Evolutionary conservation across 345 rosid genomes (phyloP).

Genomic region (Eucalyptus polybractea): DNA sequence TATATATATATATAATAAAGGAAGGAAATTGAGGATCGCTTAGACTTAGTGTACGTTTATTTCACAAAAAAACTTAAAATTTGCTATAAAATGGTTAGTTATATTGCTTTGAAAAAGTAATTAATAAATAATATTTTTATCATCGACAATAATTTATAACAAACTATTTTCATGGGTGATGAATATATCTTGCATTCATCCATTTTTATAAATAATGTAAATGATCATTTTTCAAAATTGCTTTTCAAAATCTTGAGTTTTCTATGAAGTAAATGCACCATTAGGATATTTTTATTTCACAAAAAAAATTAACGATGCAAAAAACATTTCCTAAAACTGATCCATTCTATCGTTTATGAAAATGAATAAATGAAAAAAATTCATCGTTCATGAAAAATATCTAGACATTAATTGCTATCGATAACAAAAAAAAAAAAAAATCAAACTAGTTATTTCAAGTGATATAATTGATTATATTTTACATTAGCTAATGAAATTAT

Average conservation of each 20-base stretch:
- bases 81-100: not conserved
- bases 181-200: too few species aligned
- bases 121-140: not conserved
- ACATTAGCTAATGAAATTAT: not conserved
- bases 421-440: too few species aligned
- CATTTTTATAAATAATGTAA: fast-evolving
- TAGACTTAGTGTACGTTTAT: not conserved
- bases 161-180: not conserved
- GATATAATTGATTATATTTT: too few species aligned
- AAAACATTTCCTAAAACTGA: too few species aligned
- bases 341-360: too few species aligned
- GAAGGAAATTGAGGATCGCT: not conserved
- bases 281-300: too few species aligned
- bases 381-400: too few species aligned
- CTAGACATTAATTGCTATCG: not conserved
- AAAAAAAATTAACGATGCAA: too few species aligned
- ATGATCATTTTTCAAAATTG: fast-evolving
- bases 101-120: not conserved
- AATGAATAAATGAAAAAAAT: too few species aligned
- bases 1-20: not conserved
- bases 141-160: not conserved
- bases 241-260: too few species aligned
- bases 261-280: too few species aligned
- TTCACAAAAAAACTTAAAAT: too few species aligned
- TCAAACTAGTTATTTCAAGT: not conserved